These are phyloP conservation scores for Nannochloris sp. DNA, from an alignment of 139 green algal genomes.

Conservation along the genomic window DNA sequence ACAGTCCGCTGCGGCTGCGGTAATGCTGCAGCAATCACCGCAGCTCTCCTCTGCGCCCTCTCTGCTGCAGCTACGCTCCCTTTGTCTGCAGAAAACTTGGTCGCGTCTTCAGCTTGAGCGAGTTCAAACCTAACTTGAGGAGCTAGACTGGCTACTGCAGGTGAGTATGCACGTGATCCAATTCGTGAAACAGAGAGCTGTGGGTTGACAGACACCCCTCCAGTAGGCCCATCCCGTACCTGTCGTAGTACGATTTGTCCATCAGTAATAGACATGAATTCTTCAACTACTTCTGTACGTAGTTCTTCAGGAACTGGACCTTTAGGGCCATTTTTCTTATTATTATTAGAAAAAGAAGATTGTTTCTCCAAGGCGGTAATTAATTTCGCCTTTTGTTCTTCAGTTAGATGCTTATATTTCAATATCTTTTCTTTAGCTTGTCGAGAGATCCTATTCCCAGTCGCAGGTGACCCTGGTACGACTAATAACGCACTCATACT, in stretches of 20 bases:
- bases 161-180: conserved; percentile 56
- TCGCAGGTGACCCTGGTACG: conserved; percentile 59
- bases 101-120: conserved; percentile 37
- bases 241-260: conserved; percentile 58
- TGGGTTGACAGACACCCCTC: conserved; percentile 37
- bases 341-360: background rate
- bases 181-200: conserved; percentile 65
- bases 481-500: conserved; percentile 64
- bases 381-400: conserved; percentile 67
- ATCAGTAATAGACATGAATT: conserved; percentile 90
- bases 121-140: conserved; percentile 56
- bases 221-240: conserved; percentile 9
- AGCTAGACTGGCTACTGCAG: conserved; percentile 54
- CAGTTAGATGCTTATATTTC: conserved; percentile 57
- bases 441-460: conserved; percentile 19
- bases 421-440: conserved; percentile 41
- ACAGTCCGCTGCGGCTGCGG: conserved; percentile 15
- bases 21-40: conserved; percentile 15
- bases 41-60: conserved; percentile 25
- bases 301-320: conserved; percentile 10
- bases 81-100: conserved; percentile 16
- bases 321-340: conserved; percentile 2
- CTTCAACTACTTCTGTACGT: conserved; percentile 62
- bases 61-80: conserved; percentile 1
- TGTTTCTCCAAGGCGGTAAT: conserved; percentile 34